Percentiles rank a stretch among this genome's conserved stretches.
phyloP scores from a whole-genome alignment of 2,329 filamentous ascomycete species.

The Talaromyces atroroseus region DNA sequence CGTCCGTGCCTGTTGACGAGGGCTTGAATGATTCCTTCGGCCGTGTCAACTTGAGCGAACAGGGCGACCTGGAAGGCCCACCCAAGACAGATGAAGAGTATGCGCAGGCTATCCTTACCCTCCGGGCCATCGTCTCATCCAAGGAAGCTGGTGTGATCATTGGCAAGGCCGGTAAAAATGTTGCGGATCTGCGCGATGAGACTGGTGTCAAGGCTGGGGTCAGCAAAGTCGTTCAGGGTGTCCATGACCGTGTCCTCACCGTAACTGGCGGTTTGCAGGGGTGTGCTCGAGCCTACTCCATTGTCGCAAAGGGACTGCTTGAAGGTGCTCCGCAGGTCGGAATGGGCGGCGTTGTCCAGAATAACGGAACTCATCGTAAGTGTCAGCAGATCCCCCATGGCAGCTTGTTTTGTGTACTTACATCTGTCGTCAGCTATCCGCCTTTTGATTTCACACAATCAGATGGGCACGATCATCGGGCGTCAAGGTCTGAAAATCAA shows the following conservation, averaged over 20 bases:
- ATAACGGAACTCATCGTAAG: constrained; percentile 92
- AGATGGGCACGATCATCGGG: constrained; percentile 99
- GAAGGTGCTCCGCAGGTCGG: constrained; percentile 93
- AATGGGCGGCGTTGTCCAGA: constrained; percentile 85
- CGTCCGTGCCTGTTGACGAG: constrained; percentile 56
- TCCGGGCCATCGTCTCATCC: constrained; percentile 95
- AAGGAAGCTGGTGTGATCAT: constrained; percentile 99
- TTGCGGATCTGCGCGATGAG: constrained; percentile 92
- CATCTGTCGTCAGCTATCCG: constrained; percentile 61
- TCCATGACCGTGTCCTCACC: constrained; percentile 93
- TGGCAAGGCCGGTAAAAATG: constrained; percentile 97
- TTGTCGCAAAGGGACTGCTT: constrained; percentile 84
- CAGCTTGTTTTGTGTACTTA: neutral
- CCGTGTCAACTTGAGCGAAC: constrained; percentile 61
- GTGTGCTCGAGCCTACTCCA: constrained; percentile 85
- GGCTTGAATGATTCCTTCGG: constrained; percentile 59
- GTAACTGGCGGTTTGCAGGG: constrained; percentile 86
- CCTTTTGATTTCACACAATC: constrained; percentile 97
- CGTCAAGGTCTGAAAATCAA: constrained; percentile 97
- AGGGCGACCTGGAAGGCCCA: constrained; percentile 64
- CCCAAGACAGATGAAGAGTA: constrained; percentile 98
- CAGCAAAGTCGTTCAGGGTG: constrained; percentile 96
- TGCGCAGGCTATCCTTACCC: constrained; percentile 81
- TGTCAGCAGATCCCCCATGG: constrained; percentile 20
- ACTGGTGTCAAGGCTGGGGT: constrained; percentile 97